Evolutionary conservation across 495 filamentous ascomycete species (phyloP).

Genomic region (Podospora conica): DNA sequence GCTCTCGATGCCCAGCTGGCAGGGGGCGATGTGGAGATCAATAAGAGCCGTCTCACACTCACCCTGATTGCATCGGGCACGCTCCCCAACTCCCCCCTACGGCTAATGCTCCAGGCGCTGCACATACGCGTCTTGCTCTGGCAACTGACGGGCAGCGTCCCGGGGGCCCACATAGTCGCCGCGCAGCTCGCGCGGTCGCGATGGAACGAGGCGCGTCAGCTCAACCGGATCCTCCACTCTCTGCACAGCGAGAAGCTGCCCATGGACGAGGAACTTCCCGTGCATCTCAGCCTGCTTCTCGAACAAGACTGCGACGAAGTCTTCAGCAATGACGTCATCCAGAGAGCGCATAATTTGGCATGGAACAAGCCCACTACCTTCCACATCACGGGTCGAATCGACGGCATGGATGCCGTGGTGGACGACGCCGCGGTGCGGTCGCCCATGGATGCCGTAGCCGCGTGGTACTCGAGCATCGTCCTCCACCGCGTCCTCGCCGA

Average conservation of each 20-base stretch:
- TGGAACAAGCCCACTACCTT: conserved; percentile 75
- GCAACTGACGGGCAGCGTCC: conserved; percentile 49
- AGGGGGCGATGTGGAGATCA: conserved; percentile 89
- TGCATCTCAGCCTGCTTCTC: conserved; percentile 66
- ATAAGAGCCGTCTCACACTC: conserved; percentile 75
- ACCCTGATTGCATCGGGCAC: conserved; percentile 87
- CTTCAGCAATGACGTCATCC: conserved; percentile 66
- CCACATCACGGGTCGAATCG: conserved; percentile 53
- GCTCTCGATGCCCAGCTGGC: conserved; percentile 91
- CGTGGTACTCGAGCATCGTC: conserved; percentile 80
- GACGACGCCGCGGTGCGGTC: conserved; percentile 82
- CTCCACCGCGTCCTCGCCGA: conserved; percentile 62
- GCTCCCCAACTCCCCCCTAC: conserved; percentile 72
- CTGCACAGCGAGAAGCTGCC: conserved; percentile 37
- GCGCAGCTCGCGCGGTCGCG: conserved; percentile 59
- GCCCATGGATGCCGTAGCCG: conserved; percentile 81
- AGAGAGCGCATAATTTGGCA: conserved; percentile 84
- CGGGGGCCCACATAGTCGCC: conserved; percentile 46
- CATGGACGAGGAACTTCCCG: conserved; percentile 60
- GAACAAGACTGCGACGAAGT: conserved; percentile 74
- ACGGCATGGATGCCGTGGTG: conserved; percentile 75
- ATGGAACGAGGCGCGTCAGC: conserved; percentile 71
- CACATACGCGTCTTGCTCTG: conserved; percentile 85
- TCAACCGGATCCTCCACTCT: conserved; percentile 54
- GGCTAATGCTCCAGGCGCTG: conserved; percentile 87